Evolutionary conservation across 257 asterid genomes (phyloP), one percentile per base, ranked within the genome.

Genomic region (Primulina huaijiensis): DNA sequence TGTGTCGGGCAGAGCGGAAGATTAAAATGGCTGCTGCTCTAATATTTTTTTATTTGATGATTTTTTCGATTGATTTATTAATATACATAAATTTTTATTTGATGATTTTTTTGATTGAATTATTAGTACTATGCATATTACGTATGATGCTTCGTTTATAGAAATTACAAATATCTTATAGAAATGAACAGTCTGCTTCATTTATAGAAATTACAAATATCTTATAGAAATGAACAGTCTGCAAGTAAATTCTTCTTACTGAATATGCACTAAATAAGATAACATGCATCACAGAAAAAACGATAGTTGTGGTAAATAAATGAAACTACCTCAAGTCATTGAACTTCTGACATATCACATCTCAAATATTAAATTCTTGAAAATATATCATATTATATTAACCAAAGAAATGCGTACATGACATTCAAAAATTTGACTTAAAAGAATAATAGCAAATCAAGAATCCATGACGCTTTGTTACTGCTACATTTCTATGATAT

Each of bases 311-410:
- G 57, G 57, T 17, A 50, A 1, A 50, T 50, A 50, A 5, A 5
- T 65, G 23, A 19, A 17, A 33, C 50, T 14, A 35, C 6, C 67
- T 6, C 27, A 7, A 1, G 38, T 68, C 37, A 30, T 30, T 16
- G 62, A 53, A 68, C 1, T 68, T 55, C 33, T 46, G 14, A 40
- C 38, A 66, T 33, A 27, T 43, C 59, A 43, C 38, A 21, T 64
- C 25, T 9, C 50, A 31, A 21, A 66, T 2, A 23, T 46, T 14
- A 17, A 50, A 14, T 66, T 27, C 27, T 17, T 57, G 57, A 25
- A 12, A 64, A 37, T 31, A 64, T 4, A 37, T 7, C 68, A 64
- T 38, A 25, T 11, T 12, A 64, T 38, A 25, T 11, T 12, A 8
- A 14, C 46, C 33, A 56, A 73, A 29, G 40, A 60, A 59, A 38